Percentiles rank a stretch among this genome's conserved stretches.
Conservation (phyloP, 495 filamentous ascomycete species). For the Aspergillus heteromorphus region DNA sequence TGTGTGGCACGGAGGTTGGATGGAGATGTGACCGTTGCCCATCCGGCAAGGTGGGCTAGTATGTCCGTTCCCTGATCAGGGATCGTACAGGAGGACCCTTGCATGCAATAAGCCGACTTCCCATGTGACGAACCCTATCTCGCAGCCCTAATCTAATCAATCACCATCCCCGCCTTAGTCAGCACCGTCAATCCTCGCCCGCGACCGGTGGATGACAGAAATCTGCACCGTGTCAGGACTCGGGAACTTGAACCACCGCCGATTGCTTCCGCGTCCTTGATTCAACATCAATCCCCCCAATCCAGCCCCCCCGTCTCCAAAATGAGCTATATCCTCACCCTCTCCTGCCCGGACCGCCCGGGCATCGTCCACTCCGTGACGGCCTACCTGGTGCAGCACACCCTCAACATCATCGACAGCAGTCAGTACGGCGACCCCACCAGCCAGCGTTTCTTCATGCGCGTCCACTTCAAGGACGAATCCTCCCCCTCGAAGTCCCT, state of each 20-base stretch:
- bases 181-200: conserved; percentile 5
- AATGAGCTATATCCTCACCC: conserved; percentile 64
- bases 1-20: background rate
- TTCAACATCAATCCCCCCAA: background rate
- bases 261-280: background rate
- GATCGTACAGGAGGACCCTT: no score
- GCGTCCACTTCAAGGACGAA: conserved; percentile 59
- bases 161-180: conserved; percentile 12
- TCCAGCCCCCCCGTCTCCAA: conserved; percentile 9
- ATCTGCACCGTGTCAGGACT: background rate
- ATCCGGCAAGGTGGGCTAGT: background rate
- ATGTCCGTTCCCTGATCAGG: background rate
- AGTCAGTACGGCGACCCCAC: conserved; percentile 67
- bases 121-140: background rate
- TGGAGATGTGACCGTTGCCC: background rate
- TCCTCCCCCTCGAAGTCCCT: conserved; percentile 21
- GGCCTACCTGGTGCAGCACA: conserved; percentile 57
- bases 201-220: background rate
- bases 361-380: conserved; percentile 76
- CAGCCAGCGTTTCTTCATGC: conserved; percentile 70
- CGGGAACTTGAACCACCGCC: background rate
- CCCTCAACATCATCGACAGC: conserved; percentile 68
- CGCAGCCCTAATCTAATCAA: conserved; percentile 17
- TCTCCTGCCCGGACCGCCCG: conserved; percentile 68
- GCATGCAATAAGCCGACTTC: background rate